Conservation (phyloP, 305 asterid genomes). For the Euphrasia arctica region DNA sequence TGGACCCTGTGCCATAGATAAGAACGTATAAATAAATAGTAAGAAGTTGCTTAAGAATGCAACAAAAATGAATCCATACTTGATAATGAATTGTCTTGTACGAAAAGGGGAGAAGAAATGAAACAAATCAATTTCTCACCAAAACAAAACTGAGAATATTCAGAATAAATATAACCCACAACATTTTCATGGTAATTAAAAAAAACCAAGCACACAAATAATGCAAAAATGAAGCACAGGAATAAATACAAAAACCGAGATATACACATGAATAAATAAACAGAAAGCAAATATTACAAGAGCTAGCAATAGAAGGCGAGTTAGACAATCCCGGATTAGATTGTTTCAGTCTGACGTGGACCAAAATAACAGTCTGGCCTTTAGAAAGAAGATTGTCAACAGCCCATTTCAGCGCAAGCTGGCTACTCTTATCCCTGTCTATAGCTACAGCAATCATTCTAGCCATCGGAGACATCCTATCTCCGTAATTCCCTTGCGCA, state of each 20-base stretch:
- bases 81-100: background rate
- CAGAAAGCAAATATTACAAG: slow-evolving; percentile 29
- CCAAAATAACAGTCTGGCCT: slow-evolving; percentile 56
- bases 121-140: background rate
- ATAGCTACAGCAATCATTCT: slow-evolving; percentile 73
- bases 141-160: background rate
- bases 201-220: slow-evolving; percentile 8
- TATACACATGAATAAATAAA: background rate
- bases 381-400: slow-evolving; percentile 50
- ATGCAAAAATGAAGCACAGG: no score
- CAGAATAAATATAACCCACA: background rate
- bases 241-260: no score
- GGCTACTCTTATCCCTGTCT: slow-evolving; percentile 70
- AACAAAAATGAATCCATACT: background rate
- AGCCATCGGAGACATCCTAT: slow-evolving; percentile 30
- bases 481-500: slow-evolving; percentile 31
- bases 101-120: no score
- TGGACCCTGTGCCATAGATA: slow-evolving; percentile 37
- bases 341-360: slow-evolving; percentile 52
- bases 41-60: no score
- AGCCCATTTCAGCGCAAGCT: slow-evolving; percentile 64
- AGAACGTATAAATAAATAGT: background rate
- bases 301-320: slow-evolving; percentile 30
- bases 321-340: slow-evolving; percentile 25
- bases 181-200: background rate